Base-by-base conservation (phyloP, 805 yeast species). In the Starmerella ratchasimensis region DNA sequence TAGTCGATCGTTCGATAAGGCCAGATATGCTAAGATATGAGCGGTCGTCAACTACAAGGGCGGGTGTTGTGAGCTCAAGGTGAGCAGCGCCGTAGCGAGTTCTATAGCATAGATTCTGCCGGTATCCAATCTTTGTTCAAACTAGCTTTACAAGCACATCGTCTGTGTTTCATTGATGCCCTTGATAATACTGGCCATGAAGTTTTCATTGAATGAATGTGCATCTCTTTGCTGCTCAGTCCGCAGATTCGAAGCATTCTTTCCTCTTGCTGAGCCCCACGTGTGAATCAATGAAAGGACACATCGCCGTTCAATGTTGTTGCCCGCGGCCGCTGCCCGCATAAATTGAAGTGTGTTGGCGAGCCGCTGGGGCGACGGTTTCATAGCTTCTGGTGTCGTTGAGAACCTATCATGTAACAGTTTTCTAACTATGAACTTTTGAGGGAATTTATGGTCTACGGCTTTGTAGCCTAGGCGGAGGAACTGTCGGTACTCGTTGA, bases 271-370 rank as follows among this genome's bases (percentile, higher is more conserved):
- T n/a, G n/a, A n/a, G n/a, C n/a, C n/a, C n/a, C n/a, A n/a, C n/a
- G n/a, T n/a, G 25, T 46, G 48, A 13, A 47, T 17, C 31, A 46
- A 27, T 3, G 48, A 37, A 13, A 20, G 28, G 4, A 47, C 6
- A 26, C 49, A 45, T 10, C 52, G 43, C 20, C 52, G 41, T 31
- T 51, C 54, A 16, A 51, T 40, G 18, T 53, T 52, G n/a, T 43
- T 34, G 18, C 31, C 22, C 7, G 28, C 29, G 5, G 50, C 54
- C 3, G 52, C 54, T 3, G 51, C 50, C 11, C 20, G 22, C 22
- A 49, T 34, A 25, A 51, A 47, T 34, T 40, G 38, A 26, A 48
- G 36, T 1, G 54, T 48, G 42, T 43, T 43, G 17, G 9, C 30
- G 19, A 50, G 31, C 18, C 25, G 31, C 15, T 22, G 37, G 5